Percentiles rank a stretch among this genome's conserved stretches.
These are phyloP conservation scores for Taiwanofungus camphoratus DNA, from an alignment of 1,284 basidiomycete species.

Conservation along the genomic window DNA sequence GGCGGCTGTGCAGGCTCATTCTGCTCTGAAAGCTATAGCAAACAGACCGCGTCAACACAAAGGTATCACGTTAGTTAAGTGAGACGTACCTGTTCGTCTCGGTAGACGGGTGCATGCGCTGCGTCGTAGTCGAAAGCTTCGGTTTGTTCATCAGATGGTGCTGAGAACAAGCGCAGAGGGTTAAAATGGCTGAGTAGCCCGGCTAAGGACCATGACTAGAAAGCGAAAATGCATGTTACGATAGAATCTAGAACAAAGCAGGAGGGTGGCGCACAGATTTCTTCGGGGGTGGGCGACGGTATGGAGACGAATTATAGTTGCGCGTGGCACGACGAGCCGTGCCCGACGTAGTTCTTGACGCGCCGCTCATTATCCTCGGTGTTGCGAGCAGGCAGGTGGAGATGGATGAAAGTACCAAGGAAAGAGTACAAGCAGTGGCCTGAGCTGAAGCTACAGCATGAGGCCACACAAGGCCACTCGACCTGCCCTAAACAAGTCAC, in stretches of 20 bases:
- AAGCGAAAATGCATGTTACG: not conserved
- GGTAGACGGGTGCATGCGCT: no score
- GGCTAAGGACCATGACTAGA: conserved; percentile 19
- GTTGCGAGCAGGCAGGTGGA: not conserved
- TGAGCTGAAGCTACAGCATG: conserved; percentile 1
- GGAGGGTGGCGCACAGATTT: conserved; percentile 14
- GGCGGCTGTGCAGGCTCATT: no score
- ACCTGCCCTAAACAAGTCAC: conserved; percentile 12
- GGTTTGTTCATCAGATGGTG: no score
- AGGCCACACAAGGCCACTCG: conserved; percentile 1
- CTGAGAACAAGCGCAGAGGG: no score
- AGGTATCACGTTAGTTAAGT: no score
- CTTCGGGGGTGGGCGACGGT: conserved; percentile 17
- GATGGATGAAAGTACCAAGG: conserved; percentile 1
- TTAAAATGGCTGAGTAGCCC: conserved; percentile 19
- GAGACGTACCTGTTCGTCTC: no score
- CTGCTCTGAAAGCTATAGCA: no score
- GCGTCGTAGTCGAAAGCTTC: no score
- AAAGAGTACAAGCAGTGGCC: conserved; percentile 5
- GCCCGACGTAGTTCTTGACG: conserved; percentile 9
- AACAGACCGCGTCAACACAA: no score
- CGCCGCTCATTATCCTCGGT: conserved; percentile 17
- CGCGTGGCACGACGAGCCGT: conserved; percentile 17
- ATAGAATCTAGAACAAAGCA: not conserved
- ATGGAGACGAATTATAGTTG: conserved; percentile 20